Conservation (phyloP, 2,329 filamentous ascomycete genomes). For the Malbranchea zuffiana region DNA sequence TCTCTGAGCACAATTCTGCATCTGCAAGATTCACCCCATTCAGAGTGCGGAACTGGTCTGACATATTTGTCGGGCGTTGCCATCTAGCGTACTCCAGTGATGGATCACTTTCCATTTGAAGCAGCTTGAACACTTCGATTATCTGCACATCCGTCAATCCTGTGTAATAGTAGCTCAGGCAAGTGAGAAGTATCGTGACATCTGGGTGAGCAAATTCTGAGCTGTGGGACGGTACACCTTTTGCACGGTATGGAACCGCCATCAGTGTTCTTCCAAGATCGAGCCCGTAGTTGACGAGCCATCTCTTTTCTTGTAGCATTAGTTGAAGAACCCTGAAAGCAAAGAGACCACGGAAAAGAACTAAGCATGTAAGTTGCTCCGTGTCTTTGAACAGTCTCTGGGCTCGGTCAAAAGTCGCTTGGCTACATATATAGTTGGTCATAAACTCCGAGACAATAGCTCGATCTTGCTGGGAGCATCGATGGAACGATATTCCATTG, state of each 20-base stretch:
- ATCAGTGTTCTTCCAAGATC: conserved; percentile 44
- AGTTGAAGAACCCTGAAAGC: conserved; percentile 46
- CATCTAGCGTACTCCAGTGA: conserved; percentile 37
- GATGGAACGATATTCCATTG: conserved; percentile 34
- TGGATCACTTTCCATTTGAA: conserved; percentile 43
- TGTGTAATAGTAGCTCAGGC: conserved; percentile 45
- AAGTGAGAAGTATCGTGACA: conserved; percentile 46
- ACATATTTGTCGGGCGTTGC: conserved; percentile 25
- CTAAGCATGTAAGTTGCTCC: conserved; percentile 30
- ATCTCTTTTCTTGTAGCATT: conserved; percentile 47
- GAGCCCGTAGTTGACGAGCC: conserved; percentile 54
- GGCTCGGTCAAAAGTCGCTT: conserved; percentile 30
- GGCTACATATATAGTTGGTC: conserved; percentile 17
- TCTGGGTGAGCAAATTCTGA: conserved; percentile 55
- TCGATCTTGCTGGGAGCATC: conserved; percentile 24
- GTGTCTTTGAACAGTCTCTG: conserved; percentile 32
- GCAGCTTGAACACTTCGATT: conserved; percentile 35
- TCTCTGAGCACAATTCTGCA: conserved; percentile 2
- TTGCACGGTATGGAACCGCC: conserved; percentile 50
- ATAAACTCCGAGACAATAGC: conserved; percentile 38
- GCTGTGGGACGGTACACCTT: conserved; percentile 44
- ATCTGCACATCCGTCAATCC: conserved; percentile 46
- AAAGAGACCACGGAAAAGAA: conserved; percentile 39
- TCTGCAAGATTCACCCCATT: conserved; percentile 51
- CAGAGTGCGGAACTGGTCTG: conserved; percentile 31